Evolutionary conservation across 805 yeast species (phyloP).

Genomic region (fission yeast (Schizosaccharomyces pombe)): DNA sequence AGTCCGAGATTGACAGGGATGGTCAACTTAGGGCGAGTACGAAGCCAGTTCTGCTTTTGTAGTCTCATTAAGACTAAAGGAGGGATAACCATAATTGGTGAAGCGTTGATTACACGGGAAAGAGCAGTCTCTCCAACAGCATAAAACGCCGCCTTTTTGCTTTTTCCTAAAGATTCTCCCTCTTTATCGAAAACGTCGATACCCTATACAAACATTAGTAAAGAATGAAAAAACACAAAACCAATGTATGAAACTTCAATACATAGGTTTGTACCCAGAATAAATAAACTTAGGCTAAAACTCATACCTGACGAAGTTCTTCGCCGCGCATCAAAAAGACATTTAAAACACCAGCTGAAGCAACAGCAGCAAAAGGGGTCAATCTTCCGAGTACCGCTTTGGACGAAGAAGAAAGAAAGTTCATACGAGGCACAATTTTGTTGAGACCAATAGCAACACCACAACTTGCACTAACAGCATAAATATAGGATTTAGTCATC

Average conservation of each 20-base stretch:
- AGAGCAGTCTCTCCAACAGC: slow-evolving; percentile 97
- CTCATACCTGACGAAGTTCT: slow-evolving; percentile 36
- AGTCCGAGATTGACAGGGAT: slow-evolving; percentile 62
- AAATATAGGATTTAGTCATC: slow-evolving; percentile 49
- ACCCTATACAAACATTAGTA: slow-evolving; percentile 12
- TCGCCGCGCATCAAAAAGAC: slow-evolving; percentile 93
- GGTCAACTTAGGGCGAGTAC: slow-evolving; percentile 25
- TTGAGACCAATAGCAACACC: slow-evolving; percentile 87
- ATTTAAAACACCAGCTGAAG: slow-evolving; percentile 85
- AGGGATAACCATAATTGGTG: slow-evolving; percentile 93
- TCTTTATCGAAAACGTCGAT: slow-evolving; percentile 19
- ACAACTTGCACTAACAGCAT: slow-evolving; percentile 88
- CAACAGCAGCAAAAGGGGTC: slow-evolving; percentile 97
- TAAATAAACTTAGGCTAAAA: neutral
- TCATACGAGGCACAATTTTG: slow-evolving; percentile 68
- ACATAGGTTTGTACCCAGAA: too few relatives aligned
- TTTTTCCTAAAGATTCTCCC: slow-evolving; percentile 28
- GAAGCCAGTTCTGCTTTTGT: slow-evolving; percentile 24
- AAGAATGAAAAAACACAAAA: too few relatives aligned
- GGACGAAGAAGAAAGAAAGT: slow-evolving; percentile 39
- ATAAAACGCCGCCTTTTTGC: slow-evolving; percentile 64
- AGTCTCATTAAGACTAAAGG: slow-evolving; percentile 61
- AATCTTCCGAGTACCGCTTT: slow-evolving; percentile 54
- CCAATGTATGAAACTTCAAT: too few relatives aligned
- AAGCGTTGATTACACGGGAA: slow-evolving; percentile 81